Percentiles rank a stretch among this genome's conserved stretches.
Conservation (phyloP, 148 eudicot species). For the Rhododendron williamsianum region DNA sequence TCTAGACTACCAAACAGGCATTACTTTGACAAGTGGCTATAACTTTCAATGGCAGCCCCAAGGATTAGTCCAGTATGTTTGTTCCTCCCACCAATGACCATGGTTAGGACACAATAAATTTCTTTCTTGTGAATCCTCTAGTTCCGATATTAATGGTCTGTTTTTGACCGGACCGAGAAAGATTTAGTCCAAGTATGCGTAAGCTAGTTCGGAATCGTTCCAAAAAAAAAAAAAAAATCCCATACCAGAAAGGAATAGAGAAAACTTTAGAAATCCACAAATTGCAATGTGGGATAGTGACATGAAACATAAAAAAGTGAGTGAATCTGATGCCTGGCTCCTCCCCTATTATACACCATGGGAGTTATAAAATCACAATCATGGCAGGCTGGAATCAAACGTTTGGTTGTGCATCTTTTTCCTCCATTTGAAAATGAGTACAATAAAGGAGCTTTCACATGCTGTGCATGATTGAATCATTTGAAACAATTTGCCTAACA, state of each 20-base stretch:
- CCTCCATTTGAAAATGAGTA: background rate
- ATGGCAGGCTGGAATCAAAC: background rate
- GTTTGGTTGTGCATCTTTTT: background rate
- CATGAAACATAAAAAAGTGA: background rate
- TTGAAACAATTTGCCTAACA: background rate
- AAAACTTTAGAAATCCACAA: background rate
- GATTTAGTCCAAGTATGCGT: background rate
- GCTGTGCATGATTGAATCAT: background rate
- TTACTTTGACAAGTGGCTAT: background rate
- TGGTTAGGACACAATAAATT: background rate
- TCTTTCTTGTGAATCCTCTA: background rate
- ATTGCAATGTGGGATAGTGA: background rate
- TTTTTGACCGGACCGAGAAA: background rate
- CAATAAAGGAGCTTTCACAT: conserved; percentile 3
- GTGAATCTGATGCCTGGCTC: background rate
- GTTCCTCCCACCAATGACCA: background rate
- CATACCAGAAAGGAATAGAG: background rate
- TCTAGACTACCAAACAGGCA: background rate
- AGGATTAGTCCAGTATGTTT: too few relatives aligned
- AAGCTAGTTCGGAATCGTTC: background rate
- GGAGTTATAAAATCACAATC: background rate
- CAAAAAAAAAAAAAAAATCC: background rate
- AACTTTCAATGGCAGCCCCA: background rate
- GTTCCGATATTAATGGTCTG: background rate
- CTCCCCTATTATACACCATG: background rate